phyloP scores from a whole-genome alignment of 495 filamentous ascomycete genomes.

The Penicillium flavigenum region DNA sequence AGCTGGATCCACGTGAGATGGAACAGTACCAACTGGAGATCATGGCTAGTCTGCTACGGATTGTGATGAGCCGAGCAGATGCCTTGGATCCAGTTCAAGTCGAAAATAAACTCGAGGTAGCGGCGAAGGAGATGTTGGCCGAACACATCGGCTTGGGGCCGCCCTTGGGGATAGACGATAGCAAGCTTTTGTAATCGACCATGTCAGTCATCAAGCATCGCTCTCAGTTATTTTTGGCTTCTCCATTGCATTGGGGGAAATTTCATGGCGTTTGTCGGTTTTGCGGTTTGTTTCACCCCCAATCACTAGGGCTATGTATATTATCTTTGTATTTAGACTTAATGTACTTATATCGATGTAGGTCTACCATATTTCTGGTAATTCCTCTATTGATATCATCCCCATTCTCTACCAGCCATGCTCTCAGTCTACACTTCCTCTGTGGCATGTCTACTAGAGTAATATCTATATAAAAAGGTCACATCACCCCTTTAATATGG shows the following conservation, averaged over 20 bases:
- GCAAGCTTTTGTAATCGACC: constrained; percentile 27
- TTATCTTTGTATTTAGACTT: constrained; percentile 4
- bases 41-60: constrained; percentile 50
- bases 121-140: constrained; percentile 58
- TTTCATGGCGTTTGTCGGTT: constrained; percentile 7
- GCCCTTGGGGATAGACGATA: constrained; percentile 31
- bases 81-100: constrained; percentile 30
- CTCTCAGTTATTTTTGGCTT: not conserved
- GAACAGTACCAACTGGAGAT: constrained; percentile 52
- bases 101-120: constrained; percentile 45
- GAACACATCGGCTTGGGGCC: constrained; percentile 34
- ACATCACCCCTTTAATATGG: too few relatives aligned
- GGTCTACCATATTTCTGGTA: not conserved
- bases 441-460: too few relatives aligned
- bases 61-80: constrained; percentile 49
- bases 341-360: not conserved
- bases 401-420: too few relatives aligned
- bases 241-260: not conserved
- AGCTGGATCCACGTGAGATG: constrained; percentile 42
- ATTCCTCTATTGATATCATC: too few relatives aligned
- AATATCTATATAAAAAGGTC: too few relatives aligned
- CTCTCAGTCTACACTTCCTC: too few relatives aligned
- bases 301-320: constrained; percentile 4
- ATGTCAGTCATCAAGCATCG: not conserved
- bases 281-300: not conserved